Base-by-base conservation (phyloP, 768 basidiomycete species). In the Suillus subalutaceus region DNA sequence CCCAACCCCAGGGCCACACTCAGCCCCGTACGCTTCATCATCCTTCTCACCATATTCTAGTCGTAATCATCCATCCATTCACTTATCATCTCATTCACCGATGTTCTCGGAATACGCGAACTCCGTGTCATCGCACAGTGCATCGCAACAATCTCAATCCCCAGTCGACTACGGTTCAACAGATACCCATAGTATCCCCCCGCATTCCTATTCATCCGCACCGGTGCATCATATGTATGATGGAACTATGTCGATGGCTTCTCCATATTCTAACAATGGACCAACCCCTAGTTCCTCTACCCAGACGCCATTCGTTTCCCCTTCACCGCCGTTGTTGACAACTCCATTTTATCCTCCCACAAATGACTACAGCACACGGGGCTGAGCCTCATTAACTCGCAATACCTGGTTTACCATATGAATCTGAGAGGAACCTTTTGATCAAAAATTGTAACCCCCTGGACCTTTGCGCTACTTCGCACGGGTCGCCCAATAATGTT, bases 271-370 rank as follows among this genome's bases (percentile, higher is more conserved):
- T n/a, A 23, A 63, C 26, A 55, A 43, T 23, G 32, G 68, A 60
- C 67, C 66, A n/a, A 9, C 63, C 60, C 44, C 57, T 61, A 48
- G 63, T 50, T 38, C 64, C 44, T 44, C 64, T 50, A 40, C 61
- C 7, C 61, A 70, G 13, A 61, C 63, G 7, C 59, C 69, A 40
- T 72, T 72, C 46, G 62, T 57, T 44, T 67, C 72, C 4, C 67
- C 69, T 10, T 75, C 76, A 7, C 75, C 71, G 12, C 74, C 76
- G 50, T 63, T 75, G 38, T 64, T 73, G 40, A 74, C 73, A 18
- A 72, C 76, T 32, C 70, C 77, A 26, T 80, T 77, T 66, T 73
- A 78, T 57, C 75, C 79, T 23, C 32, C 67, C 16, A 57, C 63
- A 65, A 32, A 62, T 58, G 55, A 46, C 66, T 48, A 62, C 59